Evolutionary conservation across 352 stramenopile genomes (phyloP).

Genomic region (Phytophthora citrophthora): DNA sequence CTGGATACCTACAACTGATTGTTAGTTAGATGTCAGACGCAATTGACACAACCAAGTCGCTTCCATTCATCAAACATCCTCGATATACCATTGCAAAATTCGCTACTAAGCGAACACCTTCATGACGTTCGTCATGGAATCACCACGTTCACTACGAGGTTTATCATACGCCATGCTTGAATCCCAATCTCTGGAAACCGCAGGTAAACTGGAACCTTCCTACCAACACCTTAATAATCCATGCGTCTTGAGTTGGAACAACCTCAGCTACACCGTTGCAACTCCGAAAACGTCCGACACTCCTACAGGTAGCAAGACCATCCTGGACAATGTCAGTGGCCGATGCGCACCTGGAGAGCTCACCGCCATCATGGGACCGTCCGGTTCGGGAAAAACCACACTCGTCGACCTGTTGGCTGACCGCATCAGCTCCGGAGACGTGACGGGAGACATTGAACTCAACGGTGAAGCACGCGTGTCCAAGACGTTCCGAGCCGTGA

Average conservation of each 20-base stretch:
- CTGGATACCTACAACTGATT: neutral
- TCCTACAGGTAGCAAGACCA: slow-evolving; percentile 36
- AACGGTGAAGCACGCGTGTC: slow-evolving; percentile 45
- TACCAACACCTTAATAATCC: slow-evolving; percentile 20
- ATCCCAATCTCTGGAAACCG: slow-evolving; percentile 7
- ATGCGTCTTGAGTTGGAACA: slow-evolving; percentile 18
- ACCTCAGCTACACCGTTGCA: slow-evolving; percentile 14
- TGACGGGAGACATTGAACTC: slow-evolving; percentile 58
- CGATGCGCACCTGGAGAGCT: slow-evolving; percentile 58
- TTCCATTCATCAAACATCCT: neutral
- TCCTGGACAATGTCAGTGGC: slow-evolving; percentile 64
- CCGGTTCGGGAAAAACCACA: slow-evolving; percentile 66
- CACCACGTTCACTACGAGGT: neutral
- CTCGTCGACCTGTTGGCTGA: slow-evolving; percentile 70
- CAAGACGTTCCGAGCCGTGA: slow-evolving; percentile 49
- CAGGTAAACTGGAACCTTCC: slow-evolving; percentile 14
- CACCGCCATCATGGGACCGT: slow-evolving; percentile 72
- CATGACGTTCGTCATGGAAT: slow-evolving; percentile 14
- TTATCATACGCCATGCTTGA: slow-evolving; percentile 9
- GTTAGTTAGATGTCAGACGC: neutral
- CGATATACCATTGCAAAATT: no score
- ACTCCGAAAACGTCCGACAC: neutral
- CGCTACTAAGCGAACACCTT: neutral
- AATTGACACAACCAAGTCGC: neutral
- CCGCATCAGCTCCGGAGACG: slow-evolving; percentile 49